Base-by-base conservation (phyloP, 805 yeast species). In the Hermanozyma aechmeae region DNA sequence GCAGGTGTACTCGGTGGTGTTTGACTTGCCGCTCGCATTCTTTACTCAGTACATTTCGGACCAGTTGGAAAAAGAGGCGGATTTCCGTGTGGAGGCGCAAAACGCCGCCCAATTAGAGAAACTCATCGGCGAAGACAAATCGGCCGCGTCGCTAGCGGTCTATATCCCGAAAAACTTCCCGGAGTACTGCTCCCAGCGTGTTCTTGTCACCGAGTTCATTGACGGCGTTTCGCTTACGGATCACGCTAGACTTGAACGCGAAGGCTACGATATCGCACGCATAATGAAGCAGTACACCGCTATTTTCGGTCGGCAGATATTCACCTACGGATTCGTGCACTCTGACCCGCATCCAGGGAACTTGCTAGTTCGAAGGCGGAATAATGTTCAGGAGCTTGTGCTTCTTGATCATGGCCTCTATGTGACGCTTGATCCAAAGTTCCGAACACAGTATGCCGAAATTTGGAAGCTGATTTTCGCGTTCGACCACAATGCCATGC, bases 261-360 rank as follows among this genome's bases (percentile, higher is more conserved):
- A 50, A 9, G 59, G 61, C 2, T 68, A 50, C 42, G 54, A 70
- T 40, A 43, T 62, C 18, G 35, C 50, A 13, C 36, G 45, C 14
- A 54, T 74, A n/a, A 60, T 77, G 69, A 49, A 56, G 13, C 68
- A 62, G 33, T 68, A 77, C 39, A 54, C 74, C 26, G 54, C 55
- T 27, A 58, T 73, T 13, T 70, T 69, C 39, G 71, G 75, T 14
- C 61, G 66, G 35, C 82, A 74, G 52, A 70, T 76, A 12, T 79
- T 76, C 48, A 53, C 61, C 17, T 79, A 79, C 69, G 85, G 84
- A 5, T 58, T 71, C 18, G 73, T 79, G 12, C 86, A 79, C 46
- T 71, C 82, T 30, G 87, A 79, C 45, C 83, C 89, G 9, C 93
- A 81, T 43, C 92, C 92, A 2, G 93, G 93, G 5, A 82, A 81